Base-by-base conservation (phyloP, 805 yeast genomes). In the Lipomyces spencermartinsiae region DNA sequence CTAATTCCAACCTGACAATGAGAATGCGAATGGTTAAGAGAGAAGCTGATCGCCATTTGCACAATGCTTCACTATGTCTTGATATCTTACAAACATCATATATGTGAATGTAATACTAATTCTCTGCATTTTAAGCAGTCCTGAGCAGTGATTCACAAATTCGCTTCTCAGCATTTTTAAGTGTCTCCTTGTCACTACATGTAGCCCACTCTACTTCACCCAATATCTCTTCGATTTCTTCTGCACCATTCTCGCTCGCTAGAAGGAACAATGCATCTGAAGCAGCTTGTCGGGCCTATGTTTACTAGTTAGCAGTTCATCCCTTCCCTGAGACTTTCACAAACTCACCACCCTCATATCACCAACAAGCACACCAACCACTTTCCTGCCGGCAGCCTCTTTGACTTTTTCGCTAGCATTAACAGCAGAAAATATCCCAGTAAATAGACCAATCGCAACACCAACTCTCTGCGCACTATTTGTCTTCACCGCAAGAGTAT, bases 211-310 rank as follows among this genome's bases (percentile, higher is more conserved):
- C 64, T 9, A n/a, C 16, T 31, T 35, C 34, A 25, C 34, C 16
- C 12, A 61, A 19, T 12, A 61, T 25, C 53, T 61, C 64, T 33
- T 61, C 59, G 9, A 39, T 61, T 31, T 61, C 39, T 12, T 25
- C 55, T 9, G 34, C 14, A 16, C 49, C 59, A 14, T 25, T 22
- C 31, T 61, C 37, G n/a, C 33, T 25, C n/a, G 64, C 59, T 10
- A 65, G 29, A n/a, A 62, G 61, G 43, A 46, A 65, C 29, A 65
- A 37, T 19, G 66, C 56, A 34, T 65, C 71, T 12, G 69, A 64
- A 4, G 67, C 69, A 3, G n/a, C 29, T 53, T 63, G 69, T 14
- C 71, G 68, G 2, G 51, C 56, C 68, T 67, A 64, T 14, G 9
- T n/a, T 19, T 7, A 6, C n/a, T 14, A 25, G 14, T 37, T 14